phyloP scores from a whole-genome alignment of 192 early-diverging fungal species.

The Mortierella alpina region DNA sequence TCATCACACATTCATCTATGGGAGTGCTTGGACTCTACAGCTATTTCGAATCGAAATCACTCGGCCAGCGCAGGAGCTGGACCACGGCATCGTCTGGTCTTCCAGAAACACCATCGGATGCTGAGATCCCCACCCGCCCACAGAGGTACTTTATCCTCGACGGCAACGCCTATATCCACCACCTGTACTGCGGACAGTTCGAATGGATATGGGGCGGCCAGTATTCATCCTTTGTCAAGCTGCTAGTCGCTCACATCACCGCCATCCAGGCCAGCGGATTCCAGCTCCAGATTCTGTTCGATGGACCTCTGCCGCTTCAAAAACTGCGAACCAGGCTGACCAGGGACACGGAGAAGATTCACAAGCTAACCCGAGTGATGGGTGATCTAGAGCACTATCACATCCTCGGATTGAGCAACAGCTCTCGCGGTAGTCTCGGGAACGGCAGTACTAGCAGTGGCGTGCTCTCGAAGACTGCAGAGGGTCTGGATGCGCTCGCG shows the following conservation, averaged over 20 bases:
- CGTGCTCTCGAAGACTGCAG: not conserved
- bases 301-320: slow-evolving; percentile 57
- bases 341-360: slow-evolving; percentile 58
- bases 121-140: not conserved
- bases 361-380: slow-evolving; percentile 27
- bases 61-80: slow-evolving; percentile 45
- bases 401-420: slow-evolving; percentile 6
- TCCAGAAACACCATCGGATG: not conserved
- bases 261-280: slow-evolving; percentile 47
- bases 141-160: slow-evolving; percentile 57
- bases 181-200: slow-evolving; percentile 52
- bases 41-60: slow-evolving; percentile 47
- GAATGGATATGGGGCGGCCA: slow-evolving; percentile 67
- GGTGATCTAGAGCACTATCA: slow-evolving; percentile 42
- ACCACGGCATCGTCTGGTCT: not conserved
- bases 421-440: not conserved
- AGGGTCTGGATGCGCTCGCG: not conserved
- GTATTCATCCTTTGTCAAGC: slow-evolving; percentile 48
- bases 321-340: slow-evolving; percentile 56
- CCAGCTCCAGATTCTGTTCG: slow-evolving; percentile 55
- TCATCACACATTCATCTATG: slow-evolving; percentile 6
- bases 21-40: slow-evolving; percentile 47
- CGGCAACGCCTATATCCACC: slow-evolving; percentile 64
- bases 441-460: not conserved
- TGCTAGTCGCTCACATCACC: slow-evolving; percentile 34